Percentiles rank a stretch among this genome's conserved stretches.
phyloP scores from a whole-genome alignment of 2,329 filamentous ascomycete genomes.

The Furcasterigmium furcatum region DNA sequence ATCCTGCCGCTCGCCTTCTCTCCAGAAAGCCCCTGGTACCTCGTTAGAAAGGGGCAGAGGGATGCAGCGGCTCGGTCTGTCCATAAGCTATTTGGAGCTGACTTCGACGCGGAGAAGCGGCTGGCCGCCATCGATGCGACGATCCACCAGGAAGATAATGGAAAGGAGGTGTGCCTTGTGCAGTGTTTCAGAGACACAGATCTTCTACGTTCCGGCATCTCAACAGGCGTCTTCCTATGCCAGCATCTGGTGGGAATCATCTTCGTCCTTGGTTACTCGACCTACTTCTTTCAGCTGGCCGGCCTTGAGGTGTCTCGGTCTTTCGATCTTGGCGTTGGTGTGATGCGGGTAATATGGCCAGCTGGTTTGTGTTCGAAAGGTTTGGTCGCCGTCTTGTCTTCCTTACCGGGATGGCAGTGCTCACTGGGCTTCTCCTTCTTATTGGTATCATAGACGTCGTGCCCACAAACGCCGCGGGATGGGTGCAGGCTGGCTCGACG shows the following conservation, averaged over 20 bases:
- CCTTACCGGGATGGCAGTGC: slow-evolving; percentile 6
- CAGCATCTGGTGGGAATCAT: slow-evolving; percentile 19
- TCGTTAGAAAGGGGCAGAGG: neutral
- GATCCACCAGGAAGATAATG: slow-evolving; percentile 45
- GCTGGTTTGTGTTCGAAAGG: slow-evolving; percentile 3
- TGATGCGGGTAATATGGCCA: slow-evolving; percentile 29
- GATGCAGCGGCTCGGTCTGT: neutral
- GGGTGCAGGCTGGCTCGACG: slow-evolving; percentile 34
- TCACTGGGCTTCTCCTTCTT: neutral
- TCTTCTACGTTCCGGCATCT: slow-evolving; percentile 33
- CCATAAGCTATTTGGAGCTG: neutral
- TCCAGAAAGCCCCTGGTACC: neutral
- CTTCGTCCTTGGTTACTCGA: slow-evolving; percentile 29
- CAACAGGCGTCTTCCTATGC: slow-evolving; percentile 28
- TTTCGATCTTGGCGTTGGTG: slow-evolving; percentile 34
- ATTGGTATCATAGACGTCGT: slow-evolving; percentile 25
- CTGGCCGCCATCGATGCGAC: slow-evolving; percentile 57
- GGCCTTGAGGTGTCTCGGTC: slow-evolving; percentile 29
- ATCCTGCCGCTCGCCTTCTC: neutral
- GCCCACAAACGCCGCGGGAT: slow-evolving; percentile 17
- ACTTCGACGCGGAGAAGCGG: slow-evolving; percentile 31
- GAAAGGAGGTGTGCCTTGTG: slow-evolving; percentile 21
- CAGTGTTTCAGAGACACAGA: slow-evolving; percentile 36
- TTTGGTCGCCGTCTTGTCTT: slow-evolving; percentile 9
- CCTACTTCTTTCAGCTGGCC: slow-evolving; percentile 38